Base-by-base conservation (phyloP, 306 rosid species). In the Ormosia semicastrata region DNA sequence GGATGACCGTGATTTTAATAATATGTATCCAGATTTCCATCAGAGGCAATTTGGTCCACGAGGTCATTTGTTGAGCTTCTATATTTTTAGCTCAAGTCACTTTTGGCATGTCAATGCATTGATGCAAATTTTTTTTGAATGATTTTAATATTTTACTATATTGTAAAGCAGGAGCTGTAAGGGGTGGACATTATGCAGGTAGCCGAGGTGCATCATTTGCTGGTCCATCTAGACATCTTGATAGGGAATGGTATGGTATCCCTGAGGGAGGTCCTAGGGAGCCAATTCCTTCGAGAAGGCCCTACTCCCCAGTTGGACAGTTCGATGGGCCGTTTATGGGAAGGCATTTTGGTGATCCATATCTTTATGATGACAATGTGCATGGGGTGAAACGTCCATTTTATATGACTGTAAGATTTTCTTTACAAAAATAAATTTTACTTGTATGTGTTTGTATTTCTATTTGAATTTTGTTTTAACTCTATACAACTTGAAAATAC, bases 301-400 rank as follows among this genome's bases (percentile, higher is more conserved):
- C 88, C n/a, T 89, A 86, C 83, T 78, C 92, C 50, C 87, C 89
- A 4, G 89, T 86, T 53, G 86, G 85, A 82, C 85, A 80, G 66
- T 81, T 87, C 79, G 87, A 83, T 15, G 59, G 83, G 82, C 88
- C 90, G 49, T 87, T 70, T 50, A 56, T 81, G 81, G 89, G 91
- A 83, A 81, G 80, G 83, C 88, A 87, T 72, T 80, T 83, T 84
- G 91, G 86, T 54, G 92, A 89, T 64, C 89, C 92, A n/a, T 87
- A 85, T 85, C 47, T 81, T 33, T 78, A 83, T 34, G 84, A 87
- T 72, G 90, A 86, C 30, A 65, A 77, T 82, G 49, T 79, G 79
- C 94, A 73, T 83, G 94, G 93, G 66, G 80, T 80, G 77, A 93
- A 91, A 78, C 92, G 98, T 7, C 88, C 92, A 82, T 89, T 80